Base-by-base conservation (phyloP, 352 stramenopile species). In the Hyaloperonospora arabidopsidis region DNA sequence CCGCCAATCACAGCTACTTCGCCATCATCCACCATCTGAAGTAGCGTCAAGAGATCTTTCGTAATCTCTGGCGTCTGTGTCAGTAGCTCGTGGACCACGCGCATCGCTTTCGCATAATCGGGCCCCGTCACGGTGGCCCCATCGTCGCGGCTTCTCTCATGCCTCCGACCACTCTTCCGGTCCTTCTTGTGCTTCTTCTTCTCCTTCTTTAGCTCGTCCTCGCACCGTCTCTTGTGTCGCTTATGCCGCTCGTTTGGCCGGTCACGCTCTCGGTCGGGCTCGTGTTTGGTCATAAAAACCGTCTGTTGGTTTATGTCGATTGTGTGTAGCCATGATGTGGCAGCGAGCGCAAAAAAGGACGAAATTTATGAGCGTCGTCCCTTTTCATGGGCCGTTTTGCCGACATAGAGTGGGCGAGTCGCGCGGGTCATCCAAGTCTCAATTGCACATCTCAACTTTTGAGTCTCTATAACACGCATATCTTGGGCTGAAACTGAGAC, bases 11-110 rank as follows among this genome's bases (percentile, higher is more conserved):
- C 68, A 17, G 76, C 84, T 19, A 83, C 70, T 55, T 90, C 65
- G 15, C 84, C 81, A 29, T 84, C 66, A 48, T 92, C 76, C 47
- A 94, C 45, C 77, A 86, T 84, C 61, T 89, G 79, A 22, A 94
- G 55, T 32, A 94, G 57, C 21, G 29, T 46, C 17, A 89, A 45
- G 29, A 94, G 67, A 17, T 94, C 84, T 17, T 54, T 61, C 17
- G 69, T 63, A 29, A 94, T 70, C 47, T 74, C 68, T 2, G 84
- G 79, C 52, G 84, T 89, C 57, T 87, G 76, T 6, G 47, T 53
- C 47, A 91, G 65, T 59, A 94, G 55, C 46, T 71, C 63, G 2
- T 70, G 59, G 51, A 89, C 71, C 19, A 84, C 68, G 3, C 52
- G 52, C 36, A 78, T 59, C 21, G 81, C 84, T 49, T 51, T 48